Evolutionary conservation across 2,329 filamentous ascomycete species (phyloP).

Genomic region (Tolypocladium endophyticum): DNA sequence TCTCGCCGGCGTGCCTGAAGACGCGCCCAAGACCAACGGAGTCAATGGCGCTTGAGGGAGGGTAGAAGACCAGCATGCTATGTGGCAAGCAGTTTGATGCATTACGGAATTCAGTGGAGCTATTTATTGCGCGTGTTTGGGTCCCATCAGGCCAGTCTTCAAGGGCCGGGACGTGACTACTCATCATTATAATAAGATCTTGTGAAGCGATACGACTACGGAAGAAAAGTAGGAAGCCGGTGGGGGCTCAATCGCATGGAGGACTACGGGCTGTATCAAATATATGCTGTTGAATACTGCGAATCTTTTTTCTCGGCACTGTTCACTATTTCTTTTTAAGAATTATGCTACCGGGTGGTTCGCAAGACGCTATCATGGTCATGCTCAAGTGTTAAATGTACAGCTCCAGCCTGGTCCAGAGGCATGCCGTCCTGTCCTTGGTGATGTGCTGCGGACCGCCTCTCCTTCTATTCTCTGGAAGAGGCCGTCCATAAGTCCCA

Average conservation of each 20-base stretch:
- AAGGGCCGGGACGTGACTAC: background rate
- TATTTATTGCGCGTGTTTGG: background rate
- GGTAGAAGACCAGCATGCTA: background rate
- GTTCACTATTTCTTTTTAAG: background rate
- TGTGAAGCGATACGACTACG: background rate
- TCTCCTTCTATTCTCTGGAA: background rate
- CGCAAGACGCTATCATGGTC: background rate
- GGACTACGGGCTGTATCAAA: slow-evolving; percentile 1
- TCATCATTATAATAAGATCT: background rate
- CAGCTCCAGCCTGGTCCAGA: background rate
- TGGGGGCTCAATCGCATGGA: background rate
- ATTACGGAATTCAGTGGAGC: background rate
- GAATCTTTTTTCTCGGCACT: background rate
- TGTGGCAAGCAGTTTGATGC: background rate
- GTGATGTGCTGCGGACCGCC: background rate
- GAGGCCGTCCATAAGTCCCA: background rate
- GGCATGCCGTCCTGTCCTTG: background rate
- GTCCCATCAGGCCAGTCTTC: background rate
- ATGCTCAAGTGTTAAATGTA: background rate
- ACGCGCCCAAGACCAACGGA: slow-evolving; percentile 19
- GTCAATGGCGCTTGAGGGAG: background rate
- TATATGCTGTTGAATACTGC: slow-evolving; percentile 6
- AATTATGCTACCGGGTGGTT: background rate
- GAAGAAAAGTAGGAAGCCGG: background rate
- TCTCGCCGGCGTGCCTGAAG: slow-evolving; percentile 35